A percentile compares a stretch with the other conserved stretches of the same genome.
Evolutionary conservation across 208 protist species (phyloP).

Genomic region (Leishmania guyanensis): DNA sequence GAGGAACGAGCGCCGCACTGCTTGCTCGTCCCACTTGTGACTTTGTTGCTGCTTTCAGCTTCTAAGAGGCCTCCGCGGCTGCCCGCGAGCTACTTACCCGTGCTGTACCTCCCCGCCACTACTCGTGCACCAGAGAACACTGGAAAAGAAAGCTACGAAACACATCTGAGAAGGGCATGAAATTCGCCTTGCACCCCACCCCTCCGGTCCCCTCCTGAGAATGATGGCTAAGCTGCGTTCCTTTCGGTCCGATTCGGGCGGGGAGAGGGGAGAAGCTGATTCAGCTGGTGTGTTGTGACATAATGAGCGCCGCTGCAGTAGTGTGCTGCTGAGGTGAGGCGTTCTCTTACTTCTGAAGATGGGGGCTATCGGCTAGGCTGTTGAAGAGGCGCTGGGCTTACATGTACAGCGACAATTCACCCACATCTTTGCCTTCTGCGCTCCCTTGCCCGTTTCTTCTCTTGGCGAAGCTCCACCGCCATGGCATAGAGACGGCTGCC

Average conservation of each 20-base stretch:
- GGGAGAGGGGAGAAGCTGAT: background rate
- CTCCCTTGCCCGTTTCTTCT: background rate
- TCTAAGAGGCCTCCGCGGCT: background rate
- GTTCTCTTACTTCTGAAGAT: background rate
- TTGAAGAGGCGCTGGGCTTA: background rate
- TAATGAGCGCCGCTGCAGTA: background rate
- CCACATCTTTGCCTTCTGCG: background rate
- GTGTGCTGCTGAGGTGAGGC: background rate
- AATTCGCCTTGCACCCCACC: background rate
- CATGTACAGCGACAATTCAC: background rate
- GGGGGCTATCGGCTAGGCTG: background rate
- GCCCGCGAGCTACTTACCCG: background rate
- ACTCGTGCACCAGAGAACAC: background rate
- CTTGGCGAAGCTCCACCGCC: background rate
- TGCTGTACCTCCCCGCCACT: background rate
- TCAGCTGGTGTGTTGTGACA: background rate
- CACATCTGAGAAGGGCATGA: background rate
- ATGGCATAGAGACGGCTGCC: background rate
- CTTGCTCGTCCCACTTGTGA: background rate
- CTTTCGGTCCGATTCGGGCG: background rate
- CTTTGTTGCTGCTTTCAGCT: slow-evolving; percentile 3
- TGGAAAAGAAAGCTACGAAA: background rate
- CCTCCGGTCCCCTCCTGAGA: background rate
- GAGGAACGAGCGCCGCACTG: background rate
- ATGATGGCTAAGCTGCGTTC: background rate